Evolutionary conservation across 164 flowering plant species (phyloP).

Genomic region (Vitis labrusca): DNA sequence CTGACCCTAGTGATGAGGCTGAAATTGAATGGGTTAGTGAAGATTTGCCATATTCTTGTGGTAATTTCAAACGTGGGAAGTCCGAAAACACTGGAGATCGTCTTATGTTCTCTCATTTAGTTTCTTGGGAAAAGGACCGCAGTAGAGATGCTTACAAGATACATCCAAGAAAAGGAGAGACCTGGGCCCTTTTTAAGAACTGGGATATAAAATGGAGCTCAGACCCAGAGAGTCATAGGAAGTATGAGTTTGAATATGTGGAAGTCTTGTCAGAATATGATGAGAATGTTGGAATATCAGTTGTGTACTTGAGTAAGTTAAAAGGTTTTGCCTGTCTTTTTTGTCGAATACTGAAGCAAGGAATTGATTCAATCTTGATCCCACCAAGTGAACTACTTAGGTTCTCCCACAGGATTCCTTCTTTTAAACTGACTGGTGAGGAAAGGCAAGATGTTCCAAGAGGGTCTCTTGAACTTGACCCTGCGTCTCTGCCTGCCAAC

Average conservation of each 20-base stretch:
- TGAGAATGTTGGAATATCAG: constrained; percentile 39
- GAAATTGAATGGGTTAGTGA: constrained; percentile 39
- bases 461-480: constrained; percentile 69
- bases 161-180: constrained; percentile 69
- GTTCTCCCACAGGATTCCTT: constrained; percentile 66
- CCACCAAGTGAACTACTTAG: constrained; percentile 39
- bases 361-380: constrained; percentile 23
- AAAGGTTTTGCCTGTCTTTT: constrained; percentile 64
- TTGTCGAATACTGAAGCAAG: constrained; percentile 21
- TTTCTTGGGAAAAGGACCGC: constrained; percentile 31
- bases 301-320: constrained; percentile 52
- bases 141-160: constrained; percentile 22
- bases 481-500: constrained; percentile 50
- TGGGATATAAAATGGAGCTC: constrained; percentile 60
- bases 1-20: constrained; percentile 41
- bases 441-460: constrained; percentile 55
- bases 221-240: constrained; percentile 24
- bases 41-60: constrained; percentile 69
- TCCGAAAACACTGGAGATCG: constrained; percentile 31
- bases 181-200: constrained; percentile 79
- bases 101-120: constrained; percentile 63
- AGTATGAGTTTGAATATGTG: constrained; percentile 56
- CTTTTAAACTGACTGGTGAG: constrained; percentile 38
- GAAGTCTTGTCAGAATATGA: constrained; percentile 61
- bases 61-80: constrained; percentile 48